Percentiles rank a stretch among this genome's conserved stretches.
These are phyloP conservation scores for Colletotrichum neosansevieriae DNA, from an alignment of 2,329 filamentous ascomycete species.

Conservation along the genomic window DNA sequence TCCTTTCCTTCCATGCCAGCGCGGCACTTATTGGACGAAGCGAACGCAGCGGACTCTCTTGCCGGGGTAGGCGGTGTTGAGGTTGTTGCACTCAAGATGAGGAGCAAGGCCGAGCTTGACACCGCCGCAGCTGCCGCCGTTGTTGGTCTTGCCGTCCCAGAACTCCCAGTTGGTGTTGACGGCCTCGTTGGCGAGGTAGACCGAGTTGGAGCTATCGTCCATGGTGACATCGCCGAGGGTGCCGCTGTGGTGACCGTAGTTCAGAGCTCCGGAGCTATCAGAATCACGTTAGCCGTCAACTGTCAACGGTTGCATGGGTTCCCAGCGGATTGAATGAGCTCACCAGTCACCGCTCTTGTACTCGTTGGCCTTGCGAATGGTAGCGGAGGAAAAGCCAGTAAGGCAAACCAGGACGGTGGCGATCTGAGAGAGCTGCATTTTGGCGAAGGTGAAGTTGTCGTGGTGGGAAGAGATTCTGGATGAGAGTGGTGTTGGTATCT, in stretches of 20 bases:
- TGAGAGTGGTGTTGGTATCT: no score
- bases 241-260: background rate
- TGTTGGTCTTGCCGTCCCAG: slow-evolving; percentile 1
- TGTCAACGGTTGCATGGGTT: background rate
- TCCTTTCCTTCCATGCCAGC: no score
- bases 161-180: background rate
- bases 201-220: slow-evolving; percentile 1
- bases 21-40: no score
- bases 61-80: background rate
- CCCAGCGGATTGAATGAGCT: background rate
- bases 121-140: background rate
- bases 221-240: background rate
- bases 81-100: background rate
- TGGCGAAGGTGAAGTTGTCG: no score
- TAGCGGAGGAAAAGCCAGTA: background rate
- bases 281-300: background rate
- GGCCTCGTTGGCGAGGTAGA: background rate
- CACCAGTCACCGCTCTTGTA: slow-evolving; percentile 1
- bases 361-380: slow-evolving; percentile 6
- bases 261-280: background rate
- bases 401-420: background rate
- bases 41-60: background rate
- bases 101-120: background rate
- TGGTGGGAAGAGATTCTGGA: no score
- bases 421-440: background rate